Evolutionary conservation across 495 filamentous ascomycete species (phyloP), one percentile per base, ranked within the genome.

Genomic region (Aspergillus bertholletiae): DNA sequence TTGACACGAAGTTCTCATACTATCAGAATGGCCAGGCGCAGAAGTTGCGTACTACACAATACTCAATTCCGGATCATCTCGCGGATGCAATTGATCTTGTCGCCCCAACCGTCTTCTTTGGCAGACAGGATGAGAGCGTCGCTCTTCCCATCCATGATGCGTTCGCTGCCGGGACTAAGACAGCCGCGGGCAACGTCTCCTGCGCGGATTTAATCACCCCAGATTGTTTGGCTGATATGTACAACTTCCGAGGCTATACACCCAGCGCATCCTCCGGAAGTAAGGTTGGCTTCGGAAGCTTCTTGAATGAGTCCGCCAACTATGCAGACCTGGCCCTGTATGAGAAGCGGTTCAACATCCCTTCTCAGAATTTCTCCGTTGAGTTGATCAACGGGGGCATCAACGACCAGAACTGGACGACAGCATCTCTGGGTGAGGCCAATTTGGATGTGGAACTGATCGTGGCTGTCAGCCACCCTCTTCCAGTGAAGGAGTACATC

Each of bases 361-460:
- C 71, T 1, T 51, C 57, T 23, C 64, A 79, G 46, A 84, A 80
- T 59, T 88, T 86, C 69, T 78, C 73, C n/a, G 76, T 79, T 30
- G 63, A 74, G 37, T 57, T 77, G 5, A 78, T 88, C 51, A 80
- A 83, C 49, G 83, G 81, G 9, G 81, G 77, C 3, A 45, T 70
- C 47, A 68, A 83, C 56, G 58, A 74, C 57, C 80, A 79, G 53
- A 58, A 72, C 54, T 65, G 26, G 26, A 8, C 4, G 26, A 28
- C 26, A 4, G 26, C 26, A 28, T 28, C 26, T 8, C 26, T 28
- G 26, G 72, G 70, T 8, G 87, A 92, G 65, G 86, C 87, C 30
- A 86, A 90, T 62, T 70, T 90, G 50, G 88, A 92, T 57, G 65
- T 86, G 23, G 82, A 92, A 63, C 82, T 85, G 48, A 78, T 82